Evolutionary conservation across 2,329 filamentous ascomycete genomes (phyloP).

Genomic region (Hypoxylon sp.): DNA sequence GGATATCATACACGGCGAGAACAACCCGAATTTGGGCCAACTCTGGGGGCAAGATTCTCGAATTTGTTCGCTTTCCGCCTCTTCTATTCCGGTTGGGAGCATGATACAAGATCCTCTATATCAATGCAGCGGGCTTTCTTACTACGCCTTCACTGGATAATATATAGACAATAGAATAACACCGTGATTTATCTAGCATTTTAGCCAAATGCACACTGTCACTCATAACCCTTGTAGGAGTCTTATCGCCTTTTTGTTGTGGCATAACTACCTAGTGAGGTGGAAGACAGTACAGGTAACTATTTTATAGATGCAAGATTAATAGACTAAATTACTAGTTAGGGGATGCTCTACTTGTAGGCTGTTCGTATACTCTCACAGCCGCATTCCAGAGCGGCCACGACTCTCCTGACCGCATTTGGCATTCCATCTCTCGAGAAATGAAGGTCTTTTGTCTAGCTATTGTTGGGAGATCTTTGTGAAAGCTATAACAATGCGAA

Average conservation of each 20-base stretch:
- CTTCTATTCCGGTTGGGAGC: not conserved
- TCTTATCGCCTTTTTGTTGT: not conserved
- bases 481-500: conserved; percentile 37
- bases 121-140: not conserved
- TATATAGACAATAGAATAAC: not conserved
- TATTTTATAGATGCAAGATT: conserved; percentile 4
- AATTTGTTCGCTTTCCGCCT: conserved; percentile 6
- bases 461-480: conserved; percentile 16
- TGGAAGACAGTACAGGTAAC: conserved; percentile 9
- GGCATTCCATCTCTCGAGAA: conserved; percentile 15
- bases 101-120: not conserved
- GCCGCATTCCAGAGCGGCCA: conserved; percentile 38
- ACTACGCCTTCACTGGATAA: not conserved
- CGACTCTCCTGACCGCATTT: conserved; percentile 31
- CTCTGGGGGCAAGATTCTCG: not conserved
- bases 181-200: not conserved
- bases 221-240: not conserved
- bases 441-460: conserved; percentile 35
- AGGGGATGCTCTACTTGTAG: conserved; percentile 9
- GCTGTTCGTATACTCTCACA: not conserved
- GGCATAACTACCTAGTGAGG: not conserved
- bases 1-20: not conserved
- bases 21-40: not conserved
- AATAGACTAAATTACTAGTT: conserved; percentile 6
- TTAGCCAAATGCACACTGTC: not conserved